Evolutionary conservation across 306 rosid genomes (phyloP), one percentile per base, ranked within the genome.

Genomic region (Alnus rubra): DNA sequence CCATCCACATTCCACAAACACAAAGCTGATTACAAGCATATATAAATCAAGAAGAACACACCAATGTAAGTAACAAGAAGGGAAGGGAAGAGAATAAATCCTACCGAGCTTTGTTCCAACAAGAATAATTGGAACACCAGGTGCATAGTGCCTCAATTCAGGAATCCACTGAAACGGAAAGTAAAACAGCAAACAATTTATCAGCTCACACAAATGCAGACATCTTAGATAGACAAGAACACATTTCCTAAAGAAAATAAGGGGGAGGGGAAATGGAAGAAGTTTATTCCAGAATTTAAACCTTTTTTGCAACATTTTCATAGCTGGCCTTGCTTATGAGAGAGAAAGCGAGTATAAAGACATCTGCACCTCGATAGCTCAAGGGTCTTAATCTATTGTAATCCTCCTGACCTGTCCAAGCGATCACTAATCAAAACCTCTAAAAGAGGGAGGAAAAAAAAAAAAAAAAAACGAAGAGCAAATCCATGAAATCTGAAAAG

Each of bases 251-350:
- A 48, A 58, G 8, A 1, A 75, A 18, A 4, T 23, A 0, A 23
- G 28, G 28, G 28, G 28, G 28, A 23, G 28, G 28, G 28, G 28
- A 23, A 23, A 23, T 23, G 35, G 31, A 30, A 42, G 42, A 6
- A 42, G 28, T n/a, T 68, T 30, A 74, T 71, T 23, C 54, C 30
- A 76, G 73, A 63, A 28, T 14, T 11, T 14, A 65, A 74, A 90
- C 97, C 97, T 88, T 87, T 86, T 91, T 90, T 1, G 93, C 88
- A 74, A 92, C 86, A 54, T 92, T 92, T 86, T 90, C 97, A 79
- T 90, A 90, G 86, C 97, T 92, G 77, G 94, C 92, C 82, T 90
- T 90, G 92, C 97, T 92, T 74, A 92, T 87, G 62, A 92, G 97
- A 69, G 94, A 92, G 88, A 92, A 90, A 28, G 97, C 94, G 78